These are phyloP conservation scores for Botrytis porri DNA, from an alignment of 2,329 filamentous ascomycete species.

Conservation along the genomic window DNA sequence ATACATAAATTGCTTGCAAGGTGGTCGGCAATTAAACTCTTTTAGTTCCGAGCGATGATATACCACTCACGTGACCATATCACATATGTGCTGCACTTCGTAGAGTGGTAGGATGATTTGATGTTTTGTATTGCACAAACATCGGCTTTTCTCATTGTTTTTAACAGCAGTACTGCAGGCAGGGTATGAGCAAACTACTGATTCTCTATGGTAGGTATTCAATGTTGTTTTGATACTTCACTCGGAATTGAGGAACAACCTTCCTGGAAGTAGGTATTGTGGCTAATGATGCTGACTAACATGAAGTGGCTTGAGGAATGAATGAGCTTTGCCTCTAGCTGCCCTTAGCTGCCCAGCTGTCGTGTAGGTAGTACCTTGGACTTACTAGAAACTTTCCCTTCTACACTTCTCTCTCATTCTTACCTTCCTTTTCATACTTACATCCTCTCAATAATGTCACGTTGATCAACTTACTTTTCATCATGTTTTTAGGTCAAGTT, in stretches of 20 bases:
- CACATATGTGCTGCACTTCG: background rate
- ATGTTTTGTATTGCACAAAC: background rate
- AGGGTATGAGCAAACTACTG: background rate
- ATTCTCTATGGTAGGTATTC: background rate
- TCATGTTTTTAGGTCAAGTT: constrained; percentile 71
- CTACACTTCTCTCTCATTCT: background rate
- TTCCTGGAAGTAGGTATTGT: background rate
- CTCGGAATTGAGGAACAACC: background rate
- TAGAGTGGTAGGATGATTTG: background rate
- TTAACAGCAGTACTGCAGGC: background rate
- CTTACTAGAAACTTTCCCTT: background rate
- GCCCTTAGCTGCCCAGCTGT: background rate
- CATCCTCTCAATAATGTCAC: background rate
- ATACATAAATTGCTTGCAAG: constrained; percentile 6
- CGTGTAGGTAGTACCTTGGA: background rate
- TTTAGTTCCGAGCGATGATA: constrained; percentile 3
- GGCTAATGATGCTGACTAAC: background rate
- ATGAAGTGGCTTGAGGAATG: background rate
- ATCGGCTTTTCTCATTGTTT: background rate
- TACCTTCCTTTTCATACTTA: background rate
- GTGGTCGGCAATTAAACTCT: constrained; percentile 19
- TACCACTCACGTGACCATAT: background rate
- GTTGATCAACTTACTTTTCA: background rate
- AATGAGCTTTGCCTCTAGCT: background rate
- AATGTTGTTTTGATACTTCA: background rate